Evolutionary conservation across 805 yeast genomes (phyloP), one percentile per base, ranked within the genome.

Genomic region (Metschnikowia bowlesiae): DNA sequence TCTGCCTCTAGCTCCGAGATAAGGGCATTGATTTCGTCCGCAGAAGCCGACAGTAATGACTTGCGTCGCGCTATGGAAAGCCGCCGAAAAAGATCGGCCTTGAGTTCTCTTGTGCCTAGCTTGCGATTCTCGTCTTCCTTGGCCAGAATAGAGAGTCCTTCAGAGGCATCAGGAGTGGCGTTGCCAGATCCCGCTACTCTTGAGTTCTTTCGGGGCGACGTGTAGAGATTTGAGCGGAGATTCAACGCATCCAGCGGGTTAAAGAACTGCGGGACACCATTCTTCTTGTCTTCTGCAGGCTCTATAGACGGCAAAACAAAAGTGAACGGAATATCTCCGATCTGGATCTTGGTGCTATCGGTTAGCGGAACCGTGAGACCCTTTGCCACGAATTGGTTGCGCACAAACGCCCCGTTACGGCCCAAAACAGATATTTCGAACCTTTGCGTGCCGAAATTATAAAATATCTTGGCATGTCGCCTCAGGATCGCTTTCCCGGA

Each of bases 371-470:
- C 90, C 0, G 99, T 94, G 35, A 88, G 83, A 8, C 96, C 97
- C 53, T 87, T 82, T 63, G 89, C 97, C 6, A 94, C 85, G 66
- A 92, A 94, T 34, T 75, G 75, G 57, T 90, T 96, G 66, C 92
- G 94, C 3, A 94, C 96, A 74, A 94, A 94, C 2, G 97, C 97
- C 36, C 99, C 99, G 66, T 94, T 94, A 59, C 96, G 79, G 16
- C 99, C 99, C 58, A 91, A 75, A 1, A 94, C 90, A 8, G 95
- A 84, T 41, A 94, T 71, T 67, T 94, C 99, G 63, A 94, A 94
- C 56, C 96, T 71, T 64, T 92, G 98, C 3, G 95, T 90, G 3
- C 97, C 98, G 68, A 94, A 94, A 65, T 94, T 94, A 72, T 92
- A 94, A 65, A 91, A 92, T 13, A 94, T 92, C 68, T 89, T 91